A percentile compares a stretch with the other conserved stretches of the same genome.
Evolutionary conservation across 2,329 filamentous ascomycete genomes (phyloP).

Genomic region (Blumeriella jaapii): DNA sequence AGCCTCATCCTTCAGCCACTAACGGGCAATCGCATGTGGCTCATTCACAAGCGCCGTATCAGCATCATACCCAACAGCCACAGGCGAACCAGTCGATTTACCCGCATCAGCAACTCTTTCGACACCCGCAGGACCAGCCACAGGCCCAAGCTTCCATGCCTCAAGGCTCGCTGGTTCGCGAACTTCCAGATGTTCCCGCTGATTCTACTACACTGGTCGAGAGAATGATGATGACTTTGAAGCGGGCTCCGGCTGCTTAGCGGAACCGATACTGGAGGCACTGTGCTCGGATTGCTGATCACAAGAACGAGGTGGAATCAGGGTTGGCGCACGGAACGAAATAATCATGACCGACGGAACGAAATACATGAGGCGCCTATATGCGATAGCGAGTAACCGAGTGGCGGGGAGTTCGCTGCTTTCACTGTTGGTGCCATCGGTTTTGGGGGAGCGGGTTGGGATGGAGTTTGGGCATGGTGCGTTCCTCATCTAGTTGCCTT

Average conservation of each 20-base stretch:
- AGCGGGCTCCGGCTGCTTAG: conserved; percentile 21
- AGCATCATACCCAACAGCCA: not conserved
- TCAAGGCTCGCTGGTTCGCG: conserved; percentile 7
- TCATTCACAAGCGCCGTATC: conserved; percentile 2
- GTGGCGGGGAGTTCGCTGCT: too few relatives aligned
- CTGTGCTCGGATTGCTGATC: too few relatives aligned
- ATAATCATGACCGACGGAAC: too few relatives aligned
- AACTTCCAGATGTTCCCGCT: conserved; percentile 25
- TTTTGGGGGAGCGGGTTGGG: too few relatives aligned
- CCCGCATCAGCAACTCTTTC: conserved; percentile 6
- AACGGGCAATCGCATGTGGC: not conserved
- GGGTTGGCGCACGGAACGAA: too few relatives aligned
- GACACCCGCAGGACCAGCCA: conserved; percentile 3
- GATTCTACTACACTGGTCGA: conserved; percentile 34
- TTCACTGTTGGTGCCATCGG: too few relatives aligned
- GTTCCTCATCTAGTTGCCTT: too few relatives aligned
- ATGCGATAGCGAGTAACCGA: too few relatives aligned
- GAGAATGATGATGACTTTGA: conserved; percentile 40
- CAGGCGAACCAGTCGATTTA: not conserved
- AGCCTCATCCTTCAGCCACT: not conserved
- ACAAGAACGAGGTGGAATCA: too few relatives aligned
- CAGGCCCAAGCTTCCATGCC: conserved; percentile 1
- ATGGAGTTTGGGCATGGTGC: too few relatives aligned
- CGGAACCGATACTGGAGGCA: not conserved
- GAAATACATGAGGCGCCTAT: too few relatives aligned